Conservation (phyloP, 768 basidiomycete genomes). For the Lactifluus hygrophoroides region DNA sequence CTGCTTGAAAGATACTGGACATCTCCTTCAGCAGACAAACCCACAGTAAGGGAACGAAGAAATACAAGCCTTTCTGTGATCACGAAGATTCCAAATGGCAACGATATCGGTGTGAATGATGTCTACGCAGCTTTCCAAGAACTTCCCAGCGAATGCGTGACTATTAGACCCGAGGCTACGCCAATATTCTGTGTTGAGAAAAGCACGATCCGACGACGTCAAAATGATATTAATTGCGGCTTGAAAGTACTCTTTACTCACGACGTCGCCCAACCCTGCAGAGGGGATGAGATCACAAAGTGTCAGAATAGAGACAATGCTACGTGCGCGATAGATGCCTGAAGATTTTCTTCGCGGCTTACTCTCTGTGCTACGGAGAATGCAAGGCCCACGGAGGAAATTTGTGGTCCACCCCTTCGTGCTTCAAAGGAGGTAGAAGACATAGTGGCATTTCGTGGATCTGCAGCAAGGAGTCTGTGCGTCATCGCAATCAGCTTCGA, state of each 20-base stretch:
- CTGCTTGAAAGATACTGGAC: constrained; percentile 1
- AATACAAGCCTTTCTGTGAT: background rate
- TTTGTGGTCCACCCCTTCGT: background rate
- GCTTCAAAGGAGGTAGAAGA: background rate
- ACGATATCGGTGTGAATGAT: constrained; percentile 2
- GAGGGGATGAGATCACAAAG: background rate
- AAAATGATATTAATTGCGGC: background rate
- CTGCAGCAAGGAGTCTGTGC: background rate
- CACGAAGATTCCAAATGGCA: background rate
- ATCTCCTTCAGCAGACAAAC: background rate
- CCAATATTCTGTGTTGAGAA: constrained; percentile 3
- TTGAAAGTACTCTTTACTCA: background rate
- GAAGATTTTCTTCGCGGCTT: background rate
- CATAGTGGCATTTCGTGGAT: background rate
- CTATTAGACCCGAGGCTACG: constrained; percentile 4
- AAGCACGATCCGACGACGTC: background rate
- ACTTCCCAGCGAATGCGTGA: background rate
- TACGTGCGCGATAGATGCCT: constrained; percentile 3
- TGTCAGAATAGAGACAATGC: background rate
- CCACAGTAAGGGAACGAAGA: too few relatives aligned
- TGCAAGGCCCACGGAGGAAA: background rate
- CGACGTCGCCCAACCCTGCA: background rate
- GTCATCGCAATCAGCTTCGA: background rate
- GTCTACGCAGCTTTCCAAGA: background rate
- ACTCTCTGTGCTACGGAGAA: background rate